Conservation (phyloP, 139 green algal genomes). For the Coelastrella sp. region DNA sequence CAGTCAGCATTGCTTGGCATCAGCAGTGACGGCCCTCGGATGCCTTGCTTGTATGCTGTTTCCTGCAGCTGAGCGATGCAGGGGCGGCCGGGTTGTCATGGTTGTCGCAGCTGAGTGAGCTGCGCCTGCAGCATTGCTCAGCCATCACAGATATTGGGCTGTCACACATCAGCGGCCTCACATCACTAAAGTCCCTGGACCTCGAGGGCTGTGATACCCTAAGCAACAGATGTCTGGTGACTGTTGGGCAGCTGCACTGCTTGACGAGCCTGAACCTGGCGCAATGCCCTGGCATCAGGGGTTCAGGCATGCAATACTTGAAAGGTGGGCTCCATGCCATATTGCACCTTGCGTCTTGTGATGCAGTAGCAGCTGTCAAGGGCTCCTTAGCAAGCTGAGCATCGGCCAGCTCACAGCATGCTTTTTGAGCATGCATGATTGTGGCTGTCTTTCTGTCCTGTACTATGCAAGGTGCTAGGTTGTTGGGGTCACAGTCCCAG, state of each 20-base stretch:
- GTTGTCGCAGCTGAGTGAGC: slow-evolving; percentile 3
- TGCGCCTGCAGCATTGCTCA: slow-evolving; percentile 23
- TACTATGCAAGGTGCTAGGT: too few species aligned
- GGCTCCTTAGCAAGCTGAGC: too few species aligned
- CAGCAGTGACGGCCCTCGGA: too few species aligned
- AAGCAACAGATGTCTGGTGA: neutral
- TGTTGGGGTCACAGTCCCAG: too few species aligned
- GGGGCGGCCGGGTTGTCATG: slow-evolving; percentile 11
- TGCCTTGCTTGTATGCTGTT: neutral
- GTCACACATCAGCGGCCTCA: slow-evolving; percentile 4
- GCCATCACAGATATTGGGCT: slow-evolving; percentile 15
- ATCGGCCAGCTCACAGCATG: too few species aligned
- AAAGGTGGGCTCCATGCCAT: neutral
- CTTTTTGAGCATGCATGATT: too few species aligned
- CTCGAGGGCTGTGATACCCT: slow-evolving; percentile 29
- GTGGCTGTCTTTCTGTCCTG: too few species aligned
- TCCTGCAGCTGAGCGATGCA: slow-evolving; percentile 26
- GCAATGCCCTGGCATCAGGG: slow-evolving; percentile 16
- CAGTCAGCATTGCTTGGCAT: too few species aligned
- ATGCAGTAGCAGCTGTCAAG: too few species aligned
- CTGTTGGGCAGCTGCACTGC: neutral
- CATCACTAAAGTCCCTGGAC: neutral
- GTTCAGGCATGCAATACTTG: neutral
- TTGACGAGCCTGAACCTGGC: slow-evolving; percentile 1
- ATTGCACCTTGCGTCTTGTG: too few species aligned